A percentile compares a stretch with the other conserved stretches of the same genome.
phyloP scores from a whole-genome alignment of 1,139 yeast genomes.

The Kurtzmaniella natalensis region DNA sequence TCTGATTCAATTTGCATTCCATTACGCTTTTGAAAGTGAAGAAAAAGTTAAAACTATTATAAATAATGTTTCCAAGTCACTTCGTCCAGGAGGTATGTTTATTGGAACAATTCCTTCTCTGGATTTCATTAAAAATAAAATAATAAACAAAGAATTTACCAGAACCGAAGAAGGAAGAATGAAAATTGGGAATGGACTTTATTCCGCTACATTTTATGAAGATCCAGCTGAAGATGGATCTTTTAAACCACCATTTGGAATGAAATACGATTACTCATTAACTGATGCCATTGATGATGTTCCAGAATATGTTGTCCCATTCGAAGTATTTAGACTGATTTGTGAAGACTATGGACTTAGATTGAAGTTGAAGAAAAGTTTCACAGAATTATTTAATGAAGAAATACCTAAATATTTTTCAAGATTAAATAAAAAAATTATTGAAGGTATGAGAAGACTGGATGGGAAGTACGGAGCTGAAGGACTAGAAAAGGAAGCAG shows the following conservation, averaged over 20 bases:
- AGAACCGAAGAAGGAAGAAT: slow-evolving; percentile 37
- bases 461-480: slow-evolving; percentile 86
- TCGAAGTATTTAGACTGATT: slow-evolving; percentile 75
- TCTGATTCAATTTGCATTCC: slow-evolving; percentile 87
- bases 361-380: slow-evolving; percentile 69
- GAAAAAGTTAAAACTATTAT: slow-evolving; percentile 69
- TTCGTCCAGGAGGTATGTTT: slow-evolving; percentile 79
- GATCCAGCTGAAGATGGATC: slow-evolving; percentile 70
- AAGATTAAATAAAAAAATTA: slow-evolving; percentile 57
- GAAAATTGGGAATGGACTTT: slow-evolving; percentile 82
- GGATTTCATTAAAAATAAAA: slow-evolving; percentile 69
- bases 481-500: slow-evolving; percentile 83
- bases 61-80: slow-evolving; percentile 69
- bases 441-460: slow-evolving; percentile 64
- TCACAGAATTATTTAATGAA: slow-evolving; percentile 76
- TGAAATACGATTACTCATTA: slow-evolving; percentile 73
- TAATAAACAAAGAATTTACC: slow-evolving; percentile 31
- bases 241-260: slow-evolving; percentile 78
- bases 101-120: slow-evolving; percentile 94
- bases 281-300: slow-evolving; percentile 95
- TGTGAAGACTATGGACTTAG: slow-evolving; percentile 83
- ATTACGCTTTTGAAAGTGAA: slow-evolving; percentile 89
- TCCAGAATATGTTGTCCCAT: slow-evolving; percentile 97
- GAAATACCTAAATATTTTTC: slow-evolving; percentile 67
- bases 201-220: slow-evolving; percentile 73